Base-by-base conservation (phyloP, 495 filamentous ascomycete genomes). In the Penicillium chermesinum region DNA sequence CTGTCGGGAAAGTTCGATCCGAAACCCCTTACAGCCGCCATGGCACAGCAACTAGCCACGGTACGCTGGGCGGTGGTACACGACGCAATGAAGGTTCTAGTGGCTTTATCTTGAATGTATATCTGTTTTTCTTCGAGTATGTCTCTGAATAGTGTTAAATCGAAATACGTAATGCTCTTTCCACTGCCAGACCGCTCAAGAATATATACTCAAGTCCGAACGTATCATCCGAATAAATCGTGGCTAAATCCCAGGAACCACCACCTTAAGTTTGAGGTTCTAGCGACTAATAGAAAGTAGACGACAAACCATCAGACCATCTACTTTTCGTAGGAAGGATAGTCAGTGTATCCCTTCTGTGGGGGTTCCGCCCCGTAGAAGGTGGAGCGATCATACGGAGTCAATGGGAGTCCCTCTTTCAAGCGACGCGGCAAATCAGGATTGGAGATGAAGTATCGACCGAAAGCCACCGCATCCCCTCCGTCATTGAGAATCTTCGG, bases 391-490 rank as follows among this genome's bases (percentile, higher is more conserved):
- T 87, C 65, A 56, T 85, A 87, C 27, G 55, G 50, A 18, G 55
- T 73, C 53, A 88, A 63, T 34, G 61, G 55, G 38, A 84, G 66
- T 0, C 76, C 79, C 41, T 83, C 65, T 55, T 71, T 59, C 41
- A 89, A 48, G 40, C 81, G 66, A 35, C 74, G 79, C 1, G 77
- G 72, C 49, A 90, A 53, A 62, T 89, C 86, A 0, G 86, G 86
- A 32, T 77, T 89, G 25, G 78, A 66, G 52, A 88, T 83, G 53
- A 83, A 90, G 41, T 70, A 73, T 14, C 81, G 60, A 16, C 84
- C 84, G 62, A 83, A 88, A 0, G 73, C 74, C 35, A 70, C 19
- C 1, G 53, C 63, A 41, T 76, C 74, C 19, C 61, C 63, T 9
- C 50, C 53, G 44, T 58, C 63, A 7, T 15, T 30, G 0, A 41